Base-by-base conservation (phyloP, 2,329 filamentous ascomycete genomes). In the Didymella exigua region DNA sequence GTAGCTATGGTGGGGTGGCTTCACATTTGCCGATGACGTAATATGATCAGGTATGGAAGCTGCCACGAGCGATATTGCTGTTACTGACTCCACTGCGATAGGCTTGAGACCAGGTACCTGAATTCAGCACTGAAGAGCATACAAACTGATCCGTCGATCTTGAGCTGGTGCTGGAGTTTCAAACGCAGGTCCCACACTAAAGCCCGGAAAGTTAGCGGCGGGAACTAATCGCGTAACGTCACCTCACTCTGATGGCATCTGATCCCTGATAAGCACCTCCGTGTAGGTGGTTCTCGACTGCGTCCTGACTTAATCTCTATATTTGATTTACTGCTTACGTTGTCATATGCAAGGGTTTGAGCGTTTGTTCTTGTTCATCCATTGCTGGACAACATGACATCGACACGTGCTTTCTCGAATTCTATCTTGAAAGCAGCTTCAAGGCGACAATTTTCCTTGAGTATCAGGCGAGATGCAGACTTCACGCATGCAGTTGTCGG, bases 401-500 rank as follows among this genome's bases (percentile, higher is more conserved):
- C 57, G 37, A 46, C 49, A 27, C 60, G 59, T 23, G 40, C 43
- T 18, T 19, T 54, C 33, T 55, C 49, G 3, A 46, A 24, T 9
- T 36, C 36, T 10, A 52, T 47, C 14, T 36, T 40, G n/a, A 41
- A 30, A 9, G n/a, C 16, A 11, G 5, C 37, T 13, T 33, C 47
- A 23, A 49, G 47, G 3, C 53, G 58, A 37, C 14, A 50, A 5
- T 72, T 74, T 36, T 69, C 69, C 3, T 67, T 66, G n/a, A 72
- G 52, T 21, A 58, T 64, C 49, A 47, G 60, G n/a, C 61, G 60
- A 43, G 48, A 76, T 52, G 81, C 82, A 14, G 85, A 88, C 71
- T 87, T 87, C 69, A 87, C 85, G 8, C 85, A 88, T 75, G 84
- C 84, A 29, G 82, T 89, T 5, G 83, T 91, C 55, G 88, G 88